These are phyloP conservation scores for Parastagonospora avenae DNA, from an alignment of 2,329 filamentous ascomycete genomes.

Conservation along the genomic window DNA sequence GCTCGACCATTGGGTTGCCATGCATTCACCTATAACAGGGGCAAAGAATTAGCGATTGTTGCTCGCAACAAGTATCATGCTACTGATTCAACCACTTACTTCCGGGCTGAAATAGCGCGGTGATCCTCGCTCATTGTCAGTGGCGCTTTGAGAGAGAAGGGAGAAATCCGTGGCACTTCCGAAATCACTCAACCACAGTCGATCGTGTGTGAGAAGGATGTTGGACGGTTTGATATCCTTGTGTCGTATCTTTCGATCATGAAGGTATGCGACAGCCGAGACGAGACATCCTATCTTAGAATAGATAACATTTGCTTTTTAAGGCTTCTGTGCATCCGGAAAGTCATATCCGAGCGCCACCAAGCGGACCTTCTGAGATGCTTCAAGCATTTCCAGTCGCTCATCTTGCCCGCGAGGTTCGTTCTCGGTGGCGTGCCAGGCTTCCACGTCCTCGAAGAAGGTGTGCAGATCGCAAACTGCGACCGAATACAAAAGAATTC, in stretches of 20 bases:
- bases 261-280: conserved; percentile 24
- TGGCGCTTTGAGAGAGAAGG: conserved; percentile 21
- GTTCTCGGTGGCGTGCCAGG: background rate
- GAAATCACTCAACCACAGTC: conserved; percentile 28
- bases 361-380: conserved; percentile 1
- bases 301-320: conserved; percentile 5
- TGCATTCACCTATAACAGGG: conserved; percentile 4
- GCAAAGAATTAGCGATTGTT: background rate
- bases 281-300: conserved; percentile 22
- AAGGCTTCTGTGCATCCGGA: background rate
- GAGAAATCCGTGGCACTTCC: conserved; percentile 30
- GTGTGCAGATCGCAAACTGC: conserved; percentile 25
- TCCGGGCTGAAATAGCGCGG: conserved; percentile 29
- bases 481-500: conserved; percentile 23
- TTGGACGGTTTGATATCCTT: conserved; percentile 31
- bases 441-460: conserved; percentile 26
- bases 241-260: conserved; percentile 23
- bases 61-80: background rate
- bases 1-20: conserved; percentile 16
- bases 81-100: background rate
- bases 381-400: background rate
- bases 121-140: conserved; percentile 27
- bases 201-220: conserved; percentile 15
- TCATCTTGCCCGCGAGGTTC: background rate
- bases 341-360: conserved; percentile 8